Percentiles rank a stretch among this genome's conserved stretches.
phyloP scores from a whole-genome alignment of 192 early-diverging fungal species.

The Coemansia sp. region DNA sequence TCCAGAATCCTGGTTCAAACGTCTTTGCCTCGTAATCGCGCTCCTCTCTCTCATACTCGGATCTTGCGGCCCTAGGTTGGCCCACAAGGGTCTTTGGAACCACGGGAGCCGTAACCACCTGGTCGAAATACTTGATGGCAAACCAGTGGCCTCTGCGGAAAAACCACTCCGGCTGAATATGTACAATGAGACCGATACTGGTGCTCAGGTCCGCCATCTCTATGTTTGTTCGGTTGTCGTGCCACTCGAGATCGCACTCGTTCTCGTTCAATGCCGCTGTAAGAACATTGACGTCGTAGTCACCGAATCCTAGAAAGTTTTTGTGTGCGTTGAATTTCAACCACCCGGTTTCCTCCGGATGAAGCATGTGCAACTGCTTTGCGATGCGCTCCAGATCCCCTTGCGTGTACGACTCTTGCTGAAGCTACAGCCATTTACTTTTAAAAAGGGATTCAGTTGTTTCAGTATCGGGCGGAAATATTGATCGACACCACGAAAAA shows the following conservation, averaged over 20 bases:
- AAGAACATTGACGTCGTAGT: constrained; percentile 57
- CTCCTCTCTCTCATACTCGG: constrained; percentile 16
- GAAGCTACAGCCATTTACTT: constrained; percentile 21
- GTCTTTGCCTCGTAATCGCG: constrained; percentile 30
- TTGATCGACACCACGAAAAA: not conserved
- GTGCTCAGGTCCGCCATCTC: constrained; percentile 26
- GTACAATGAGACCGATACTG: constrained; percentile 43
- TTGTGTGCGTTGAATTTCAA: constrained; percentile 51
- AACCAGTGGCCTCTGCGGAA: constrained; percentile 55
- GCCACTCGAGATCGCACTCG: constrained; percentile 42
- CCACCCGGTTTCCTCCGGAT: constrained; percentile 35
- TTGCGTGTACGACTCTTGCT: constrained; percentile 40
- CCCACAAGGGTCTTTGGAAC: constrained; percentile 28
- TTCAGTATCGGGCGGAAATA: too few relatives aligned
- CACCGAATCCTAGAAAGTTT: constrained; percentile 45
- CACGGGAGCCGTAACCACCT: constrained; percentile 25
- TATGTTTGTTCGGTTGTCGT: constrained; percentile 37
- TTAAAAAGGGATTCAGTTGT: too few relatives aligned
- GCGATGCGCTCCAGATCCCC: constrained; percentile 52
- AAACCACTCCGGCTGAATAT: constrained; percentile 46
- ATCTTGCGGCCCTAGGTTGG: constrained; percentile 36
- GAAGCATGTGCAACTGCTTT: constrained; percentile 32
- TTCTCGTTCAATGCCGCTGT: constrained; percentile 41
- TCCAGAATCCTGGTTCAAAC: constrained; percentile 47
- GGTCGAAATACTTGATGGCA: constrained; percentile 38